Evolutionary conservation across 106 monocot genomes (phyloP).

Genomic region (Hemerocallis citrina): DNA sequence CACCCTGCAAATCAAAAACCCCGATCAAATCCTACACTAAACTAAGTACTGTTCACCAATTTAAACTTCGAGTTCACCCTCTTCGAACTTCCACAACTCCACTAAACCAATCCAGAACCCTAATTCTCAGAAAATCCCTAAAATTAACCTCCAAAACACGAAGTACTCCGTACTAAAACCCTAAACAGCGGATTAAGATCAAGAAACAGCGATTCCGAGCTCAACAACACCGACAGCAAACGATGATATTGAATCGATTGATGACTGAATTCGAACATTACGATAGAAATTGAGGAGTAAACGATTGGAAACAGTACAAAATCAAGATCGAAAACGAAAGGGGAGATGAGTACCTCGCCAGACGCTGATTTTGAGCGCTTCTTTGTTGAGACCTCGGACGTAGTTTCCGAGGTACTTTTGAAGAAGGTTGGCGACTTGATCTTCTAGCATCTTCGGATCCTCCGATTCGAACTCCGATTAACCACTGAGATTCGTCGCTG

Average conservation of each 20-base stretch:
- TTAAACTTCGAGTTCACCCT: no score
- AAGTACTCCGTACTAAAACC: neutral
- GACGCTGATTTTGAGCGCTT: conserved; percentile 97
- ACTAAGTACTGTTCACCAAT: no score
- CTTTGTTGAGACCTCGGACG: conserved; percentile 89
- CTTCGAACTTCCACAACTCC: no score
- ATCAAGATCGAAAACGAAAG: neutral
- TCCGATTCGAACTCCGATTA: neutral
- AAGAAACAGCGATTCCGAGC: neutral
- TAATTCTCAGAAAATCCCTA: no score
- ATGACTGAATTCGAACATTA: no score
- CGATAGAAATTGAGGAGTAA: neutral
- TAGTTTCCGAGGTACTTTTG: conserved; percentile 98
- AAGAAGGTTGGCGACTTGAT: conserved; percentile 84
- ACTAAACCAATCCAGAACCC: no score
- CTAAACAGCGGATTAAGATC: neutral
- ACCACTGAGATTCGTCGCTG: neutral
- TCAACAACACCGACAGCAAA: no score
- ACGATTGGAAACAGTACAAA: neutral
- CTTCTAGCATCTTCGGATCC: conserved; percentile 75
- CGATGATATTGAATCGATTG: no score
- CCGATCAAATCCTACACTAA: no score
- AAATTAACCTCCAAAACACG: no score
- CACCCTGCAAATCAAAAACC: no score
- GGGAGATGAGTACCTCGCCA: conserved; percentile 61